Base-by-base conservation (phyloP, 306 rosid genomes). In the Cucumis cinereus region DNA sequence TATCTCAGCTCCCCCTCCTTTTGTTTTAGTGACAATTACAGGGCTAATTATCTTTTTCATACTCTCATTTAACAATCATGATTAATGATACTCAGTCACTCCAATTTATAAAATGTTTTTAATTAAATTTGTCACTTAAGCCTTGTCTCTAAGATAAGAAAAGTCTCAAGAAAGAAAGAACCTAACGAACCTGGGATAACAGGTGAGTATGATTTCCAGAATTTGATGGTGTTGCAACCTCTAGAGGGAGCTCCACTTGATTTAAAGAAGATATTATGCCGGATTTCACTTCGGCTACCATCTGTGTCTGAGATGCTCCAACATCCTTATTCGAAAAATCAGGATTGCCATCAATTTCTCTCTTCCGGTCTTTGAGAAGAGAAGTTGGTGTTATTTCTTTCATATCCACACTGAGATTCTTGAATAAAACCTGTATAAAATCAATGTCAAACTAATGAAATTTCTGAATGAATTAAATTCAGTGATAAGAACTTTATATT, bases 291-390 rank as follows among this genome's bases (percentile, higher is more conserved):
- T 95, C 99, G 60, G 89, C 50, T 70, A 88, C 85, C 77, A 93
- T 82, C 83, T 88, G 99, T 35, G 96, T 45, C 80, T 88, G 97
- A 78, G 99, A 77, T 81, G 87, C 90, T 43, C 93, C 99, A 47
- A 89, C 86, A 81, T 95, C 99, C 81, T 95, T 95, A 79, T 92
- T 95, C 16, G 99, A 92, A 84, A 95, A 95, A 89, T 95, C 99
- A 77, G 99, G 99, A 85, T 95, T 95, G 72, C 99, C 99, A 89
- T 92, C 99, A 77, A 92, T 59, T 85, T 95, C 99, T 86, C 99
- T 88, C 67, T 85, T 92, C 30, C 89, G 88, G 77, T 95, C 97
- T 87, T 89, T 92, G 52, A 95, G 91, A 79, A 92, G 97, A 83
- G 98, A 87, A 70, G 96, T 89, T 69, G 98, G 97, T 12, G 92